Evolutionary conservation across 306 rosid species (phyloP), one percentile per base, ranked within the genome.

Genomic region (Lithocarpus polystachyus): DNA sequence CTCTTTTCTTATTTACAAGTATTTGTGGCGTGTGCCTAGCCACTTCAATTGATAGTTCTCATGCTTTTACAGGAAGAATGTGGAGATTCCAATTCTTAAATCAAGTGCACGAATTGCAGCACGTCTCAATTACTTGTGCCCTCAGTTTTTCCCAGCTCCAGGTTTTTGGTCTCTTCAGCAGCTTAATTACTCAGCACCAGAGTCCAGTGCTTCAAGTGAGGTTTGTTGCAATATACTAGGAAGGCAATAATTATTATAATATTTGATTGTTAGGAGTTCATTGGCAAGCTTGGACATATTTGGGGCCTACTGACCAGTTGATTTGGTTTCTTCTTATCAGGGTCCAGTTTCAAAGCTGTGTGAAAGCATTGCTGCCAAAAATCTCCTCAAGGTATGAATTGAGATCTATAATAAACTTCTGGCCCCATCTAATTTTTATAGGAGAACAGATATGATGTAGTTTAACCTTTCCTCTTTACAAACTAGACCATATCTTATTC

Each of bases 101-200:
- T 57, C 98, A 2, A 92, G 99, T 83, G 99, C 99, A 72, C 90
- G 91, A 86, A 72, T 90, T 79, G 84, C 96, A 68, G 83, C 97
- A 18, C 88, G 91, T 68, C 97, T 94, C 29, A 91, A 91, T 77
- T 93, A 91, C 80, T 77, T 95, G 60, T 95, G 99, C 78, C 98
- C 99, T 82, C 97, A 73, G 88, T 89, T 95, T 86, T 95, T 95
- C 82, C 98, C 98, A 67, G 92, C 98, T 67, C 97, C 96, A 31
- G 99, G 98, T 33, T 85, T 86, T 72, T 89, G 89, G 92, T 89
- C 97, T 68, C 83, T 73, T 77, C 72, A 78, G 80, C 77, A 84
- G 83, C 80, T 75, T 77, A 83, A 73, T 85, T 45, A 68, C 83
- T 82, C 86, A 51, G 77, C 75, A 69, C 61, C 82, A 40, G 88